These are phyloP conservation scores for Pseudocercospora vitis DNA, from an alignment of 2,329 filamentous ascomycete genomes.

Conservation along the genomic window DNA sequence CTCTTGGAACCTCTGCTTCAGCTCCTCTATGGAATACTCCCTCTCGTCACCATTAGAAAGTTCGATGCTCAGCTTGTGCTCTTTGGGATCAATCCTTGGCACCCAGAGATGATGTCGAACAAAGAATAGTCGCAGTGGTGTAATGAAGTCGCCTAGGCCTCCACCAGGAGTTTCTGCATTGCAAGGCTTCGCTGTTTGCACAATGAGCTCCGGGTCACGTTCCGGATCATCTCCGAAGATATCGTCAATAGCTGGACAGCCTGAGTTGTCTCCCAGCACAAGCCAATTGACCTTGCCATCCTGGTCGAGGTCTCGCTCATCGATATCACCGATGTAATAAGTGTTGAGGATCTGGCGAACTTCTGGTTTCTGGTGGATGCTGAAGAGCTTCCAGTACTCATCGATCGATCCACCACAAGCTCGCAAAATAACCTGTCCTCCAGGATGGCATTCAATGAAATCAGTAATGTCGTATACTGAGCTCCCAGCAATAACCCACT, in stretches of 20 bases:
- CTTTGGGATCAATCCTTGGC: constrained; percentile 48
- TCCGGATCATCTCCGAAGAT: constrained; percentile 58
- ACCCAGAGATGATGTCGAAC: constrained; percentile 67
- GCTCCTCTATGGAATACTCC: constrained; percentile 56
- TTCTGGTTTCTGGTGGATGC: constrained; percentile 65
- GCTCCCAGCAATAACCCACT: constrained; percentile 65
- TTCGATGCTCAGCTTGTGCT: constrained; percentile 56
- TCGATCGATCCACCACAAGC: constrained; percentile 66
- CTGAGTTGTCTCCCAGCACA: constrained; percentile 7
- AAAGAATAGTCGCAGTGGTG: constrained; percentile 59
- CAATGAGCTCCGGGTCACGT: constrained; percentile 54
- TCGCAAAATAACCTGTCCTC: constrained; percentile 66
- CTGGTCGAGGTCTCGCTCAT: constrained; percentile 59
- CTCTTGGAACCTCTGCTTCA: constrained; percentile 54
- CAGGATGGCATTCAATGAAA: constrained; percentile 65
- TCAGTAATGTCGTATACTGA: constrained; percentile 71
- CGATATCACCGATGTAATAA: constrained; percentile 63
- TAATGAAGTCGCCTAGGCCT: constrained; percentile 54
- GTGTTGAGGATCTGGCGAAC: constrained; percentile 63
- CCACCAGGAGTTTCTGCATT: constrained; percentile 61
- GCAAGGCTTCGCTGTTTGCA: constrained; percentile 56
- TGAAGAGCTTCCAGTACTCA: constrained; percentile 69
- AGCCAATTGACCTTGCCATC: constrained; percentile 45
- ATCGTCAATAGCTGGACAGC: constrained; percentile 56
- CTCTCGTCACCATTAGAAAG: constrained; percentile 56